These are phyloP conservation scores for Penicillium sp. DNA, from an alignment of 2,329 filamentous ascomycete species.

Conservation along the genomic window DNA sequence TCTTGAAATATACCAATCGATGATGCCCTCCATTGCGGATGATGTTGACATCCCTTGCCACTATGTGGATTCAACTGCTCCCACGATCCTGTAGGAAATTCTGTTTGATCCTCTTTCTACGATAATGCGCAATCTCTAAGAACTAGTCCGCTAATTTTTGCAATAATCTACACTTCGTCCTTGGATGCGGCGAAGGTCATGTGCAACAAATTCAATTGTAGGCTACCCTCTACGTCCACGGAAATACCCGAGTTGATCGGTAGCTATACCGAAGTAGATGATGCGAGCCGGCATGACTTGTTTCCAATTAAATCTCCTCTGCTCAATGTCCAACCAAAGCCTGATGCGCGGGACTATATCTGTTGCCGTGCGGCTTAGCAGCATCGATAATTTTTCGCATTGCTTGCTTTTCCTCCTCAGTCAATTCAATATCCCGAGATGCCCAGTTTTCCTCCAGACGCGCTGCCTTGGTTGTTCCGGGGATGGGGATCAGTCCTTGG, in stretches of 20 bases:
- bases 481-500: constrained; percentile 46
- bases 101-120: not conserved
- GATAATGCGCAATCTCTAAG: not conserved
- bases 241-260: not conserved
- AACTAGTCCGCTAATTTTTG: not conserved
- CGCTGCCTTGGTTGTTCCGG: constrained; percentile 43
- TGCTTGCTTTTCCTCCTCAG: constrained; percentile 38
- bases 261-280: not conserved
- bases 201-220: not conserved
- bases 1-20: not conserved
- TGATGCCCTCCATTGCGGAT: not conserved
- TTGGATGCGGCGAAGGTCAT: not conserved
- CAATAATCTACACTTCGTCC: not conserved
- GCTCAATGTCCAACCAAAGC: constrained; percentile 25
- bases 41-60: not conserved
- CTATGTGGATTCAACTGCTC: not conserved
- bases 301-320: too few relatives aligned
- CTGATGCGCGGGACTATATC: constrained; percentile 28
- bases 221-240: not conserved
- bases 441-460: constrained; percentile 43
- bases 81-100: not conserved
- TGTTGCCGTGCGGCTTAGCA: constrained; percentile 37
- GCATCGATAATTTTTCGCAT: constrained; percentile 40
- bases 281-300: not conserved
- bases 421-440: constrained; percentile 36